Conservation (phyloP, 2,329 filamentous ascomycete genomes). For the Helotiales sp. region DNA sequence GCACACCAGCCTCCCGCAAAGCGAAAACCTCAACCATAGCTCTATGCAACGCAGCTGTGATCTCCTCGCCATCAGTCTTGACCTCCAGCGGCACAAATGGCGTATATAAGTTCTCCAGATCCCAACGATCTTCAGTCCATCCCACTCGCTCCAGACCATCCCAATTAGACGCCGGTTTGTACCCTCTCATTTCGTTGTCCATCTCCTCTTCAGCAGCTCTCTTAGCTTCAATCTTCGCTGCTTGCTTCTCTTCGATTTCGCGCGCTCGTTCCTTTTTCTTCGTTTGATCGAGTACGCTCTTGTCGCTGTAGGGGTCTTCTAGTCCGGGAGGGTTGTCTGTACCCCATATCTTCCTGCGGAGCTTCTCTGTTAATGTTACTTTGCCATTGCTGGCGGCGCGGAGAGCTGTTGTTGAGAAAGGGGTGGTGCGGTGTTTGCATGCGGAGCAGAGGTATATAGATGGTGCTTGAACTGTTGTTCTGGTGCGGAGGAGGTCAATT, state of each 20-base stretch:
- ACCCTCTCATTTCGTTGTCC: conserved; percentile 38
- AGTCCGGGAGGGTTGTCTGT: conserved; percentile 54
- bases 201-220: neutral
- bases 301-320: conserved; percentile 53
- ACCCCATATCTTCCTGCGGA: conserved; percentile 55
- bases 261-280: conserved; percentile 23
- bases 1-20: conserved; percentile 50
- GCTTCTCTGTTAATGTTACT: conserved; percentile 48
- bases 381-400: conserved; percentile 29
- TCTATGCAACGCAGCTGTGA: conserved; percentile 55
- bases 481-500: conserved; percentile 37
- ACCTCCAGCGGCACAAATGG: conserved; percentile 48
- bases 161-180: conserved; percentile 55
- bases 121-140: conserved; percentile 47
- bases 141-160: conserved; percentile 60
- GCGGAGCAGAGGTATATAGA: conserved; percentile 35
- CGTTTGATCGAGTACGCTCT: conserved; percentile 38
- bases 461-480: conserved; percentile 16
- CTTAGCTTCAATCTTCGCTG: conserved; percentile 8
- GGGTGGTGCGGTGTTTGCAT: conserved; percentile 36
- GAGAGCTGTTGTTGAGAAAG: conserved; percentile 39
- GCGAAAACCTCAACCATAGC: conserved; percentile 61
- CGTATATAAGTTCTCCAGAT: conserved; percentile 46
- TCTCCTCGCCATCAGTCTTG: conserved; percentile 43
- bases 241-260: conserved; percentile 28